These are phyloP conservation scores for Solanum etuberosum DNA, from an alignment of 257 asterid genomes.

Conservation along the genomic window DNA sequence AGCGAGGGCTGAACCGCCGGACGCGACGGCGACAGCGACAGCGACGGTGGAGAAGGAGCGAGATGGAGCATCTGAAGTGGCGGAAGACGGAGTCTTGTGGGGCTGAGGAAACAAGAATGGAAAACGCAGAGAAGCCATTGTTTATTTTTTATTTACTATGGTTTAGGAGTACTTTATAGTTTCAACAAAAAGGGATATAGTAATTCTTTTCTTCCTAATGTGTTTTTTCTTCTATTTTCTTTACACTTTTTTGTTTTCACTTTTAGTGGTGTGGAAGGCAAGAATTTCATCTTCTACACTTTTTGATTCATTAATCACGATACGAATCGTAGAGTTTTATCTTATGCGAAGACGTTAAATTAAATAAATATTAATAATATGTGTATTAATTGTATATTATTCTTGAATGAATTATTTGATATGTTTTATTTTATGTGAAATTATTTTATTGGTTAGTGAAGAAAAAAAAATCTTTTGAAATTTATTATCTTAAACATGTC, in stretches of 20 bases:
- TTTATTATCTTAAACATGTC: too few relatives aligned
- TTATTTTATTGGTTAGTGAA: too few relatives aligned
- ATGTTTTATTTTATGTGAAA: too few relatives aligned
- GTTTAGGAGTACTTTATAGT: background rate
- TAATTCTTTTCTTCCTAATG: background rate
- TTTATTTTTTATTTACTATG: background rate
- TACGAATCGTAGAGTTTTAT: background rate
- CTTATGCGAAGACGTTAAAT: too few relatives aligned
- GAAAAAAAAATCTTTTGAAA: too few relatives aligned
- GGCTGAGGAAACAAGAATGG: conserved; percentile 93
- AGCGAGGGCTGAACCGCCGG: conserved; percentile 9
- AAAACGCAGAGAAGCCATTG: conserved; percentile 65
- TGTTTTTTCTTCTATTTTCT: too few relatives aligned
- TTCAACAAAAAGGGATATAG: background rate
- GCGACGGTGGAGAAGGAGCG: conserved; percentile 32
- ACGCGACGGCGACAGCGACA: conserved; percentile 2
- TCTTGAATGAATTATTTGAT: too few relatives aligned
- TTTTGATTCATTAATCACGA: background rate
- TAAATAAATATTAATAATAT: too few relatives aligned
- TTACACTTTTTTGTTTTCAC: background rate
- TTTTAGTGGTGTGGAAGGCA: background rate
- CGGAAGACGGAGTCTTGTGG: conserved; percentile 28
- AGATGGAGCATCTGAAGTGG: conserved; percentile 19
- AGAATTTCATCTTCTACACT: background rate
- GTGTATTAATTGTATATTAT: too few relatives aligned